phyloP scores from a whole-genome alignment of 805 yeast species.

The Saccharomyces jurei region DNA sequence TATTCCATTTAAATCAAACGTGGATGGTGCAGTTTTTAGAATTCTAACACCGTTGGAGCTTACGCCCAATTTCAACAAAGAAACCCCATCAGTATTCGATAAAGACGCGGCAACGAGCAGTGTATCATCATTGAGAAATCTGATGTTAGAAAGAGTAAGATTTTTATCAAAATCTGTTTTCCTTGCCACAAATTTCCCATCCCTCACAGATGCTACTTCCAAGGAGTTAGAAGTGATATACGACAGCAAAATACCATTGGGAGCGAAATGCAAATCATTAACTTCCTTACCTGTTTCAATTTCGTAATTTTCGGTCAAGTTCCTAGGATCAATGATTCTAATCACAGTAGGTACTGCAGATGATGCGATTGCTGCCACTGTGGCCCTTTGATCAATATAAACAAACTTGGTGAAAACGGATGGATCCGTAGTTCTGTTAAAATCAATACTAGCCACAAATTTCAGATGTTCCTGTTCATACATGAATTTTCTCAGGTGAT shows the following conservation, averaged over 20 bases:
- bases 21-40: not conserved
- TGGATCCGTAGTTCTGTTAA: constrained; percentile 37
- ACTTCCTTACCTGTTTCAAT: constrained; percentile 48
- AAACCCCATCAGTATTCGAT: not conserved
- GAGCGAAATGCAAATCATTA: constrained; percentile 60
- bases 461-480: constrained; percentile 55
- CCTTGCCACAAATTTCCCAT: constrained; percentile 33
- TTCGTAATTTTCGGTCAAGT: constrained; percentile 46
- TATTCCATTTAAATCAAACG: constrained; percentile 32
- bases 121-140: constrained; percentile 29
- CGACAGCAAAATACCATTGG: constrained; percentile 56
- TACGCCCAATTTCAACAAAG: not conserved
- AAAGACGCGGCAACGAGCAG: constrained; percentile 40
- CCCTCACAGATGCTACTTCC: constrained; percentile 35
- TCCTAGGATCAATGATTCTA: constrained; percentile 50
- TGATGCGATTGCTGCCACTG: constrained; percentile 60
- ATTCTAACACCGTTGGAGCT: not conserved
- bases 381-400: constrained; percentile 48
- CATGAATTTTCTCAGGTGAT: constrained; percentile 62
- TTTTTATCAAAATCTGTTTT: constrained; percentile 31
- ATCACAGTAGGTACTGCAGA: constrained; percentile 57
- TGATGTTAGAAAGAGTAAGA: constrained; percentile 29
- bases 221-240: constrained; percentile 52
- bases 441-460: constrained; percentile 52
- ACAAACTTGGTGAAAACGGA: constrained; percentile 57